Evolutionary conservation across 2,329 filamentous ascomycete species (phyloP).

Genomic region (Ceratocystiopsis minuta): DNA sequence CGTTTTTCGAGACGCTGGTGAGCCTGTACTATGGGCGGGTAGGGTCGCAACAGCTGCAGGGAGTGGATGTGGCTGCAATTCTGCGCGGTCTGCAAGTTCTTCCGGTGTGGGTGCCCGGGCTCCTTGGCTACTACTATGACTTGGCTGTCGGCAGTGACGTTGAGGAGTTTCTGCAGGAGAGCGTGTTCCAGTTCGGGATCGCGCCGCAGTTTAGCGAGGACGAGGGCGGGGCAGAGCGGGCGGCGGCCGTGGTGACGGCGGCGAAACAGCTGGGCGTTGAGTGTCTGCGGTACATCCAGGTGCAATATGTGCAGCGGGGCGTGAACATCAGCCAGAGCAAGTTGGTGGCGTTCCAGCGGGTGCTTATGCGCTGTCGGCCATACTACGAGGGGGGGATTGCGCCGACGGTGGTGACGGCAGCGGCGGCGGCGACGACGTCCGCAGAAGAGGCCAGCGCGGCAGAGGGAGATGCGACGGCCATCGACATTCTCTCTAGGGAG

Average conservation of each 20-base stretch:
- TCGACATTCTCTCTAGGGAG: slow-evolving; percentile 10
- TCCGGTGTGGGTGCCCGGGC: slow-evolving; percentile 31
- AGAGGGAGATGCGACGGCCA: too few species aligned
- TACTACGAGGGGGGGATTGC: slow-evolving; percentile 18
- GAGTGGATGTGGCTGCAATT: neutral
- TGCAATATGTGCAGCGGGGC: slow-evolving; percentile 25
- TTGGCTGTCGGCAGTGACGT: slow-evolving; percentile 18
- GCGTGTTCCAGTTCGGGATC: slow-evolving; percentile 22
- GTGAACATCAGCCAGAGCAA: slow-evolving; percentile 24
- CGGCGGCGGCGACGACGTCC: too few species aligned
- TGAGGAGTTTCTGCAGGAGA: slow-evolving; percentile 27
- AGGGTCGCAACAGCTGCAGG: neutral
- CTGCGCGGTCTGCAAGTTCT: slow-evolving; percentile 14
- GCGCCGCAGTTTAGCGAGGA: slow-evolving; percentile 14
- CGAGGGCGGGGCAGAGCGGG: slow-evolving; percentile 15
- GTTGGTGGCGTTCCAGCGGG: slow-evolving; percentile 23
- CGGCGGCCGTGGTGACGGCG: slow-evolving; percentile 17
- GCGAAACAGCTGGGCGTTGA: slow-evolving; percentile 23
- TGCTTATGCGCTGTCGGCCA: slow-evolving; percentile 23
- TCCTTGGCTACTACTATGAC: slow-evolving; percentile 29
- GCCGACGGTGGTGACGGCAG: slow-evolving; percentile 9
- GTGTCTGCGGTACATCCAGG: slow-evolving; percentile 28
- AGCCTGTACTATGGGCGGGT: slow-evolving; percentile 15
- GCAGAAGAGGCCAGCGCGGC: too few species aligned
- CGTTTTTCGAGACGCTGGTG: slow-evolving; percentile 28